Evolutionary conservation across 805 yeast genomes (phyloP).

Genomic region (Wickerhamiella brachini): DNA sequence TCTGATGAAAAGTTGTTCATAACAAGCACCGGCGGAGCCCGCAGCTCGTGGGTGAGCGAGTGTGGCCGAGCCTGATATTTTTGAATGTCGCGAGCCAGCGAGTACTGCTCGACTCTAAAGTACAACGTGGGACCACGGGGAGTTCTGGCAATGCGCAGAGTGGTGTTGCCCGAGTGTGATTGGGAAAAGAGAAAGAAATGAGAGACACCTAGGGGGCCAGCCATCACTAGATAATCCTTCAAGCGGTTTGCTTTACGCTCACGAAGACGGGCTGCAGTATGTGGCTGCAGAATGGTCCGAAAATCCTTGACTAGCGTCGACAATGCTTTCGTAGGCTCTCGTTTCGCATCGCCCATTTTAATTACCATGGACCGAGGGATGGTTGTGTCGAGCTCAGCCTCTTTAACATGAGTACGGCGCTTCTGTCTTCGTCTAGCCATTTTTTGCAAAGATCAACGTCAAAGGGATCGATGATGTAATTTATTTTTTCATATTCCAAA

Average conservation of each 20-base stretch:
- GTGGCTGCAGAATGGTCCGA: slow-evolving; percentile 88
- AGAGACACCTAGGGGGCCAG: slow-evolving; percentile 89
- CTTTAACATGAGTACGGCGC: slow-evolving; percentile 72
- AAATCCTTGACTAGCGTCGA: slow-evolving; percentile 77
- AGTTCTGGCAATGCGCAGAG: slow-evolving; percentile 70
- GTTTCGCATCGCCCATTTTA: slow-evolving; percentile 55
- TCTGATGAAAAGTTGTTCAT: slow-evolving; percentile 77
- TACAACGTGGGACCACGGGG: slow-evolving; percentile 92
- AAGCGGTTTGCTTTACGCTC: slow-evolving; percentile 80
- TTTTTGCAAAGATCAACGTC: neutral
- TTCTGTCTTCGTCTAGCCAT: slow-evolving; percentile 34
- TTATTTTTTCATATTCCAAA: neutral
- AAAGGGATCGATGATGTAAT: neutral
- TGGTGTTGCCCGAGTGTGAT: slow-evolving; percentile 54
- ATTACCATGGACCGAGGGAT: slow-evolving; percentile 92
- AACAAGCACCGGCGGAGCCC: slow-evolving; percentile 76
- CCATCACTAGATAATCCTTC: slow-evolving; percentile 94
- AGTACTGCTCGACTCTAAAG: slow-evolving; percentile 62
- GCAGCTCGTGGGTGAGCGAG: slow-evolving; percentile 48
- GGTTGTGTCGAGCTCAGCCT: slow-evolving; percentile 46
- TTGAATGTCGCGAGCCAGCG: slow-evolving; percentile 69
- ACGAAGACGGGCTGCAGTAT: slow-evolving; percentile 76
- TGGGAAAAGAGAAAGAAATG: slow-evolving; percentile 82
- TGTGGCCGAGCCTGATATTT: slow-evolving; percentile 63
- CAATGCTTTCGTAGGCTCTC: slow-evolving; percentile 60